Conservation (phyloP, 192 early-diverging fungal genomes). For the Podila horticola region DNA sequence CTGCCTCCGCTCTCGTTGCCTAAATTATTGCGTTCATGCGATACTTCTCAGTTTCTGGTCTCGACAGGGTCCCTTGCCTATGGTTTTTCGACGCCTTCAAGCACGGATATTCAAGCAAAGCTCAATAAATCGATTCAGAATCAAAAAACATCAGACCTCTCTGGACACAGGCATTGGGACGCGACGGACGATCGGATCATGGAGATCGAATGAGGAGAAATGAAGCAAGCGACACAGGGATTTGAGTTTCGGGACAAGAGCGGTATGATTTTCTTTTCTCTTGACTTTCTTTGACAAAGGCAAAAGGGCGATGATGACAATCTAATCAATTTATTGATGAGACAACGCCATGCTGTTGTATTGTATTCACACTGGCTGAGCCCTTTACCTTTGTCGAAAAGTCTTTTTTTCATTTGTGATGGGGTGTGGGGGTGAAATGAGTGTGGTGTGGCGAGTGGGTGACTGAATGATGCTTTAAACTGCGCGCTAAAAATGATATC, state of each 20-base stretch:
- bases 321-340: constrained; percentile 5
- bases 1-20: constrained; percentile 82
- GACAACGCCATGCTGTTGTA: constrained; percentile 7
- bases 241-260: neutral
- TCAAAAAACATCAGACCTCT: neutral
- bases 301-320: neutral
- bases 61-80: neutral
- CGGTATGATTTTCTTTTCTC: neutral
- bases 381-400: neutral
- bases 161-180: neutral
- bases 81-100: neutral
- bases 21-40: constrained; percentile 55
- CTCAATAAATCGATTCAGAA: constrained; percentile 7
- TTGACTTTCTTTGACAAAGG: neutral
- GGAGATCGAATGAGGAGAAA: neutral
- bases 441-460: too few relatives aligned
- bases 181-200: neutral
- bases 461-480: too few relatives aligned
- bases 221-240: neutral
- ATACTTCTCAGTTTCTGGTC: neutral
- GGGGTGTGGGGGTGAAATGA: too few relatives aligned
- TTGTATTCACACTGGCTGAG: constrained; percentile 7
- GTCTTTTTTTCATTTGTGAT: neutral
- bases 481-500: too few relatives aligned
- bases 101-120: constrained; percentile 5